Percentiles rank a stretch among this genome's conserved stretches.
Evolutionary conservation across 129 eudicot species (phyloP).

Genomic region (Chrysanthemum makinoi): DNA sequence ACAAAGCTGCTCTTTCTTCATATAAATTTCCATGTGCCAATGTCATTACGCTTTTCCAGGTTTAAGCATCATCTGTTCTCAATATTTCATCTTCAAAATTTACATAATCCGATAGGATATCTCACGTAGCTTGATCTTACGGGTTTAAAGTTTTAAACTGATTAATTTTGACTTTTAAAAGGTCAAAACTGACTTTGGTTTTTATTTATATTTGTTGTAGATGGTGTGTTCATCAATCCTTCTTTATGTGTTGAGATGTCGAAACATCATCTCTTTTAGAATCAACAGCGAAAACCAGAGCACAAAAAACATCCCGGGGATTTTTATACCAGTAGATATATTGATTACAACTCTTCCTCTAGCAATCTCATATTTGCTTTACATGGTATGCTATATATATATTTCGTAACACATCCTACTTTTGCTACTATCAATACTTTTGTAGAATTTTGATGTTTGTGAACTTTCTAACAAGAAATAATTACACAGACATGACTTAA

Average conservation of each 20-base stretch:
- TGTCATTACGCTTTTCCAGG: slow-evolving; percentile 84
- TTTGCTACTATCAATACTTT: neutral
- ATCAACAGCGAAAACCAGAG: slow-evolving; percentile 21
- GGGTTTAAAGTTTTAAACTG: no score
- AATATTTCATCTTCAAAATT: neutral
- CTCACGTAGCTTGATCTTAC: neutral
- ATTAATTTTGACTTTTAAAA: slow-evolving; percentile 1
- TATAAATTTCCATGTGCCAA: slow-evolving; percentile 70
- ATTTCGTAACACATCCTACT: neutral
- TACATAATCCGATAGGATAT: neutral
- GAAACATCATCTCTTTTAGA: slow-evolving; percentile 42
- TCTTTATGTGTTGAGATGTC: slow-evolving; percentile 39
- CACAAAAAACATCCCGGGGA: slow-evolving; percentile 18
- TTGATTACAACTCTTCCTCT: slow-evolving; percentile 46
- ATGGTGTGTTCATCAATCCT: slow-evolving; percentile 44
- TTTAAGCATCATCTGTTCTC: slow-evolving; percentile 14
- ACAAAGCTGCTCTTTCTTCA: slow-evolving; percentile 78
- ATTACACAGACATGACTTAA: no score
- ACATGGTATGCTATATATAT: slow-evolving; percentile 38
- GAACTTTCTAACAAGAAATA: no score
- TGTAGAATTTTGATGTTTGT: no score
- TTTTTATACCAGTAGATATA: slow-evolving; percentile 31
- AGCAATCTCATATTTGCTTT: slow-evolving; percentile 44
- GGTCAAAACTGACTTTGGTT: neutral
- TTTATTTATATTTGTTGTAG: slow-evolving; percentile 29